phyloP scores from a whole-genome alignment of 2,329 filamentous ascomycete species.

The Aspergillus sp. region DNA sequence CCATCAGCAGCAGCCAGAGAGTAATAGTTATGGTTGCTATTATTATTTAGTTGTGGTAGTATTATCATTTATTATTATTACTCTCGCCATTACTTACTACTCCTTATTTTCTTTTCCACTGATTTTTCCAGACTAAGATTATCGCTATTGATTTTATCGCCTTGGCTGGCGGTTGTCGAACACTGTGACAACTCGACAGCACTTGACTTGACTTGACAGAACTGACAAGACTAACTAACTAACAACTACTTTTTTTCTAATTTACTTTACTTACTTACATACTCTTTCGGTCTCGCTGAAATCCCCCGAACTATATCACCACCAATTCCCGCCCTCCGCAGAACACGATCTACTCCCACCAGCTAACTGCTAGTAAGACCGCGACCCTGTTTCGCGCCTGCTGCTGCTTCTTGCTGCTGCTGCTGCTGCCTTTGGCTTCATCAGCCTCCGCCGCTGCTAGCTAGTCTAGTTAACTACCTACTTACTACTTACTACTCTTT shows the following conservation, averaged over 20 bases:
- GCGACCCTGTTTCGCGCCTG: background rate
- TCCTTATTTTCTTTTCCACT: background rate
- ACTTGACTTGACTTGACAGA: background rate
- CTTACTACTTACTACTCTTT: background rate
- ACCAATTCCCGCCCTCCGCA: background rate
- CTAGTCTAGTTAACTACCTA: background rate
- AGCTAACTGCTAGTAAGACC: background rate
- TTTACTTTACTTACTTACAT: background rate
- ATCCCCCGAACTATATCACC: constrained; percentile 6
- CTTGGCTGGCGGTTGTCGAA: constrained; percentile 3
- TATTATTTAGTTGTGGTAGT: background rate
- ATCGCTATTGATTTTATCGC: constrained; percentile 5
- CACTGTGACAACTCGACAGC: constrained; percentile 3
- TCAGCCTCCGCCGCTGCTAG: background rate
- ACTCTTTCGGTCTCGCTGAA: background rate
- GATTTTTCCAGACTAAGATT: constrained; percentile 5
- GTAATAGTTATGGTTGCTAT: background rate
- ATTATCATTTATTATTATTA: background rate
- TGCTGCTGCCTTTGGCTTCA: no score
- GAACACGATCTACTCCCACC: constrained; percentile 7
- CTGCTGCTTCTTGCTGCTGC: background rate
- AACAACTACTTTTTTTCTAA: background rate
- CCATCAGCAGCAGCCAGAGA: background rate
- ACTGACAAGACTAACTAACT: background rate
- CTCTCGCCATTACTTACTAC: background rate